These are phyloP conservation scores for Xylaria sp. DNA, from an alignment of 2,329 filamentous ascomycete species.

Conservation along the genomic window DNA sequence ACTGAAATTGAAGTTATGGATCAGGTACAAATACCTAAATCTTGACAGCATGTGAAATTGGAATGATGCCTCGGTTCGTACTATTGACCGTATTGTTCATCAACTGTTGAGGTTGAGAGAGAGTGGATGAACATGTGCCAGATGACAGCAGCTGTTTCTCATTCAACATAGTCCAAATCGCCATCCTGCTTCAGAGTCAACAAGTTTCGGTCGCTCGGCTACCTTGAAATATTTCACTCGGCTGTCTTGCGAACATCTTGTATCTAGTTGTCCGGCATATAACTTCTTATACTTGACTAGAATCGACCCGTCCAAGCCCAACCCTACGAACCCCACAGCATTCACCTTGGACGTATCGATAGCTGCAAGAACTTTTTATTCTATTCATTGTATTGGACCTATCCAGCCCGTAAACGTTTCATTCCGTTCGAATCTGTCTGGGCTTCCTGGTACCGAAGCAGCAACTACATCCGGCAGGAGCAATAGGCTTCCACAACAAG, in stretches of 20 bases:
- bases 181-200: neutral
- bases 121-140: slow-evolving; percentile 19
- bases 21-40: neutral
- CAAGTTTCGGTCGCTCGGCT: neutral
- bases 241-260: neutral
- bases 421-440: neutral
- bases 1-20: neutral
- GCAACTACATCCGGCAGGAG: neutral
- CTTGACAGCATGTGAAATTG: slow-evolving; percentile 8
- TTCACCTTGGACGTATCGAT: neutral
- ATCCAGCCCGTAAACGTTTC: neutral
- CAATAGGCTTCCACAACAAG: neutral
- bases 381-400: neutral
- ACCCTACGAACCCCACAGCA: neutral
- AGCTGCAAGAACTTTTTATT: neutral
- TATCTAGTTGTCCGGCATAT: neutral
- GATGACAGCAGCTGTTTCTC: slow-evolving; percentile 35
- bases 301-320: too few relatives aligned
- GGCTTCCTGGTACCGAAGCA: neutral
- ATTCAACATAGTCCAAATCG: neutral
- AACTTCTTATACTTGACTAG: neutral
- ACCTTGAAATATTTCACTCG: neutral
- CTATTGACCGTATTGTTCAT: neutral
- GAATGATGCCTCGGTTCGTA: neutral
- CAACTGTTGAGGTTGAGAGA: slow-evolving; percentile 30